Percentiles rank a stretch among this genome's conserved stretches.
Conservation (phyloP, 805 yeast genomes). For the Helenozyma rhizophorensis region DNA sequence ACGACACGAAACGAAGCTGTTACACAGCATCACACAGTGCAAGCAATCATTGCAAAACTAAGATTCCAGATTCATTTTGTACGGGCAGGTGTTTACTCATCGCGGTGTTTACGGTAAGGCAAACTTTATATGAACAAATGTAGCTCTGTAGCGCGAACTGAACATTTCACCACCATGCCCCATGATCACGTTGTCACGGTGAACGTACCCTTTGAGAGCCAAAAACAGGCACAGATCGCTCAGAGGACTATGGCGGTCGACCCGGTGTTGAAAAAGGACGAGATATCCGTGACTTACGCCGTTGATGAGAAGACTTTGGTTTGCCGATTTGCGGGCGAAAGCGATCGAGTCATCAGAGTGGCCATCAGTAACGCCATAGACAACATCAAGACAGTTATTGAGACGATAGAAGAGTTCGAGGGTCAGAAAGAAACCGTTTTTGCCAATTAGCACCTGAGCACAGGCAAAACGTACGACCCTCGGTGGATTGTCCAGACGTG, state of each 20-base stretch:
- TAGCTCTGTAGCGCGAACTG: too few relatives aligned
- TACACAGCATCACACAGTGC: too few relatives aligned
- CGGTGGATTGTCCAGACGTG: too few relatives aligned
- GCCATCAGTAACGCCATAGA: conserved; percentile 81
- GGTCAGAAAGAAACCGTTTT: conserved; percentile 26
- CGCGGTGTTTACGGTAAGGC: too few relatives aligned
- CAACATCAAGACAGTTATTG: conserved; percentile 69
- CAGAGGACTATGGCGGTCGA: conserved; percentile 63
- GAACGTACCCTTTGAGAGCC: conserved; percentile 59
- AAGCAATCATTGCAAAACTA: too few relatives aligned
- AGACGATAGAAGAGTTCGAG: conserved; percentile 72
- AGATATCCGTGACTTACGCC: conserved; percentile 48
- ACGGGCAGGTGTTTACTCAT: too few relatives aligned
- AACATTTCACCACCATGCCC: conserved; percentile 6
- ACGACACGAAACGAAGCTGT: too few relatives aligned
- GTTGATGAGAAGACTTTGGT: conserved; percentile 33
- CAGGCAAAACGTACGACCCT: too few relatives aligned
- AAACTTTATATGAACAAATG: too few relatives aligned
- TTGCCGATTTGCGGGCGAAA: conserved; percentile 53
- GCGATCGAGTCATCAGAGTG: conserved; percentile 75
- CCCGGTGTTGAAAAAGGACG: conserved; percentile 72
- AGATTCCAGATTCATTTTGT: too few relatives aligned
- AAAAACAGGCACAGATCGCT: conserved; percentile 62
- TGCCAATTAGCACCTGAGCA: too few relatives aligned
- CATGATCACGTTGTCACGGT: conserved; percentile 27